Percentiles rank a stretch among this genome's conserved stretches.
Conservation (phyloP, 345 rosid genomes). For the Acer yangbiense region DNA sequence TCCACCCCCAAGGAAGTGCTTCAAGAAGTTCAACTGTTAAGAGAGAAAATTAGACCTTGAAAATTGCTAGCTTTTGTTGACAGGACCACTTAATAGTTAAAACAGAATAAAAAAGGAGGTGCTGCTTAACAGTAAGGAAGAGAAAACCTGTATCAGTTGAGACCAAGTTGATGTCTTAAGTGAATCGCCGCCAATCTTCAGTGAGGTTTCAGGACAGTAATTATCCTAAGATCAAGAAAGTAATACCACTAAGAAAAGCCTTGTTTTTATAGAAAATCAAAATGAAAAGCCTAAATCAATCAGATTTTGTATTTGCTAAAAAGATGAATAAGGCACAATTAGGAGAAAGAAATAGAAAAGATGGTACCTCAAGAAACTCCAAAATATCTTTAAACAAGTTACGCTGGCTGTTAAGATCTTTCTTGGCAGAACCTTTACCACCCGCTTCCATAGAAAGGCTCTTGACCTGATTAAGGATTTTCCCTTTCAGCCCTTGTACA, state of each 20-base stretch:
- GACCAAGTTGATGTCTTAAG: slow-evolving; percentile 71
- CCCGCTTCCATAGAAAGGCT: slow-evolving; percentile 85
- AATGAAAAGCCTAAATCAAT: neutral
- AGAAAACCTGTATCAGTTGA: slow-evolving; percentile 65
- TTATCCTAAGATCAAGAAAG: slow-evolving; percentile 52
- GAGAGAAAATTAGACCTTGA: neutral
- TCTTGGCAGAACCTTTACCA: slow-evolving; percentile 93
- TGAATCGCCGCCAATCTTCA: slow-evolving; percentile 74
- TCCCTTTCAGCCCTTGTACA: slow-evolving; percentile 68
- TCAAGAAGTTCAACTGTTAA: slow-evolving; percentile 75
- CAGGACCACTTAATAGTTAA: neutral
- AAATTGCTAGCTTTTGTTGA: neutral
- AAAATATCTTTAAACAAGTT: slow-evolving; percentile 78
- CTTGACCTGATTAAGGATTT: slow-evolving; percentile 69
- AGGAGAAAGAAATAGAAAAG: neutral
- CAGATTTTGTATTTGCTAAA: neutral
- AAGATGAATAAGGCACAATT: neutral
- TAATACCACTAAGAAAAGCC: slow-evolving; percentile 8
- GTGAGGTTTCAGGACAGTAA: slow-evolving; percentile 55
- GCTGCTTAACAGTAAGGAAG: neutral
- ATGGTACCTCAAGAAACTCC: slow-evolving; percentile 75
- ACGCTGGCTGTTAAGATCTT: slow-evolving; percentile 85
- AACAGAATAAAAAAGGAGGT: neutral
- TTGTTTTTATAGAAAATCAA: neutral
- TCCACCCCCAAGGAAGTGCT: slow-evolving; percentile 88